phyloP scores from a whole-genome alignment of 768 basidiomycete genomes.

The Tulasnella sp. region DNA sequence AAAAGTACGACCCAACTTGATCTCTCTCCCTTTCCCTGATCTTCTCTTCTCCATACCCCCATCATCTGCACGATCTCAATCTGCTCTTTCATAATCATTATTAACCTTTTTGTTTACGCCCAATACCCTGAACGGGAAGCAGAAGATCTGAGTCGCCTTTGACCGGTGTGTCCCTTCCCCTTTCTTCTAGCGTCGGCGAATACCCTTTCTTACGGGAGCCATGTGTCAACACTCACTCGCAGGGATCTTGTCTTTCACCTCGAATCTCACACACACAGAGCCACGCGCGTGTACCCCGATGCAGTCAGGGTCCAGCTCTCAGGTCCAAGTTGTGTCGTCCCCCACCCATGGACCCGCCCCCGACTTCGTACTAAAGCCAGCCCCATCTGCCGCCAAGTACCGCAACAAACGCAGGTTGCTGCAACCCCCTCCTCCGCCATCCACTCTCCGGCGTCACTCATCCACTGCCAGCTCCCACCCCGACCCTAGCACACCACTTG shows the following conservation, averaged over 20 bases:
- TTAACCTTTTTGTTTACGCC: background rate
- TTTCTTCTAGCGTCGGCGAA: background rate
- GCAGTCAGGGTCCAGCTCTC: background rate
- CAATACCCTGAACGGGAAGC: background rate
- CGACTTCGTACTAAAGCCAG: slow-evolving; percentile 13
- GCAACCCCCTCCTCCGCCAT: background rate
- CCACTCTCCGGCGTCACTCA: background rate
- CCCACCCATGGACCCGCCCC: background rate
- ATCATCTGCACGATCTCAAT: no score
- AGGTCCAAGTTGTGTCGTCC: background rate
- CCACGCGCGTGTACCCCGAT: background rate
- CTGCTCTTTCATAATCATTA: background rate
- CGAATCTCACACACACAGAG: background rate
- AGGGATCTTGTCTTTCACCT: background rate
- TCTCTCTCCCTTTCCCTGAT: background rate
- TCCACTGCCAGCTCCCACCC: background rate
- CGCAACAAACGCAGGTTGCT: slow-evolving; percentile 12
- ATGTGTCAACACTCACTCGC: background rate
- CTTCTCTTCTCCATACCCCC: no score
- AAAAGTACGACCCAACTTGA: background rate
- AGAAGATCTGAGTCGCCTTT: no score
- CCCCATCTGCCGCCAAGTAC: slow-evolving; percentile 1
- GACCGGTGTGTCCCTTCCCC: background rate
- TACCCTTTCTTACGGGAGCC: background rate
- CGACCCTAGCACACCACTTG: background rate